These are phyloP conservation scores for Phoma sp. DNA, from an alignment of 2,329 filamentous ascomycete species.

Conservation along the genomic window DNA sequence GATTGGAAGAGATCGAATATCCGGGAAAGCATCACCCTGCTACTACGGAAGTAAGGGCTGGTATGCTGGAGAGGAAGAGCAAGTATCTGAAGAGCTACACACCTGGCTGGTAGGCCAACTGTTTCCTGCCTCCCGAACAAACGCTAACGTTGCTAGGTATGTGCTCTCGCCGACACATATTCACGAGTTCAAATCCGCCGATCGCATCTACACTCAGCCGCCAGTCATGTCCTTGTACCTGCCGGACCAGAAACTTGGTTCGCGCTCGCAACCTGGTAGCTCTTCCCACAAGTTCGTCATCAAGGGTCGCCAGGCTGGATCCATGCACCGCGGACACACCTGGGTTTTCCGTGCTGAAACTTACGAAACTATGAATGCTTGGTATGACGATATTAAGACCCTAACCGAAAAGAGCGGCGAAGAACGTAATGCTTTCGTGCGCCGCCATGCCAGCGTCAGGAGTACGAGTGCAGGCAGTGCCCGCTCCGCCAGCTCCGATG, in stretches of 20 bases:
- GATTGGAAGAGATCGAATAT: slow-evolving; percentile 83
- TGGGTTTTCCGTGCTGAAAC: slow-evolving; percentile 73
- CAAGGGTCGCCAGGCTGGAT: slow-evolving; percentile 91
- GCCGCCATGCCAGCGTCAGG: slow-evolving; percentile 77
- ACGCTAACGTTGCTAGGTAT: slow-evolving; percentile 66
- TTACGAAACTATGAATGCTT: slow-evolving; percentile 95
- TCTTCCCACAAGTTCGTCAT: slow-evolving; percentile 97
- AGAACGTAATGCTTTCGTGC: slow-evolving; percentile 86
- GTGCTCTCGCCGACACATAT: slow-evolving; percentile 95
- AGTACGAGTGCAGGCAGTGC: slow-evolving; percentile 71
- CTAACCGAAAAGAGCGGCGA: slow-evolving; percentile 88
- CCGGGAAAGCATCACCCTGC: slow-evolving; percentile 86
- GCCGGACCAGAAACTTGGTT: slow-evolving; percentile 92
- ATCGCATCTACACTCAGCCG: slow-evolving; percentile 79
- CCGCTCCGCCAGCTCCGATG: slow-evolving; percentile 57
- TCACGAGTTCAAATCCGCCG: slow-evolving; percentile 98
- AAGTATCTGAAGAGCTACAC: slow-evolving; percentile 99
- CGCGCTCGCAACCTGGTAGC: slow-evolving; percentile 80
- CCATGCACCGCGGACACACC: slow-evolving; percentile 81
- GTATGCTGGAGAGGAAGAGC: slow-evolving; percentile 94
- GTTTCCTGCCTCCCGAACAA: background rate
- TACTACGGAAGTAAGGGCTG: slow-evolving; percentile 83
- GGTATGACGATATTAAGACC: slow-evolving; percentile 91
- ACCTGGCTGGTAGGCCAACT: slow-evolving; percentile 77
- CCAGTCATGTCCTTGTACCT: slow-evolving; percentile 97